These are phyloP conservation scores for Fomitiporia mediterranea DNA, from an alignment of 1,284 basidiomycete genomes.

Conservation along the genomic window DNA sequence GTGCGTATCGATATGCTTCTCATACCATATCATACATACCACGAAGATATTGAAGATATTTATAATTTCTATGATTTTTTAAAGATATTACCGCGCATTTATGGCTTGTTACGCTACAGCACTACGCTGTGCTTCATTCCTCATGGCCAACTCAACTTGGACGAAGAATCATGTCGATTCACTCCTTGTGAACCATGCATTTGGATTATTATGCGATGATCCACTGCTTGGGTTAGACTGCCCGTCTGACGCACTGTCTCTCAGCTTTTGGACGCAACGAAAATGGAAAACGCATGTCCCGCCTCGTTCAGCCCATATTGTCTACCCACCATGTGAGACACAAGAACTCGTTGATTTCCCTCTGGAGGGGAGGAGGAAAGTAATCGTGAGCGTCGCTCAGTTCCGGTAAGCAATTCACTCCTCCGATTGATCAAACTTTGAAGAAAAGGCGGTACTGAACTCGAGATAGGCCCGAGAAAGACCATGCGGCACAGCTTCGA, in stretches of 20 bases:
- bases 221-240: conserved; percentile 35
- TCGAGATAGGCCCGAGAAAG: conserved; percentile 81
- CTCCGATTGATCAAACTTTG: neutral
- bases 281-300: conserved; percentile 24
- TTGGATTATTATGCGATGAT: too few species aligned
- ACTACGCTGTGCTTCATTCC: conserved; percentile 70
- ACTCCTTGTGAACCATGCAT: conserved; percentile 57
- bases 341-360: conserved; percentile 61
- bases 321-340: conserved; percentile 94
- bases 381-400: conserved; percentile 86
- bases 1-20: conserved; percentile 39
- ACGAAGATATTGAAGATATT: neutral
- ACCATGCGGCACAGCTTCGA: conserved; percentile 78
- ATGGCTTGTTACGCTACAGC: conserved; percentile 79
- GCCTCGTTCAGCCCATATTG: conserved; percentile 42
- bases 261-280: conserved; percentile 17
- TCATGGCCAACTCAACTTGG: conserved; percentile 97
- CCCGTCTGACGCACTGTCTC: conserved; percentile 28
- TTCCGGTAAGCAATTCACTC: conserved; percentile 60
- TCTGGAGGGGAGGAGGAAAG: conserved; percentile 55
- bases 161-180: conserved; percentile 81
- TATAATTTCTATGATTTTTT: neutral
- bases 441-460: neutral
- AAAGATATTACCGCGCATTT: conserved; percentile 86
- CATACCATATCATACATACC: too few species aligned